phyloP scores from a whole-genome alignment of 805 yeast genomes.

The Vanderwaltozyma yarrowii region DNA sequence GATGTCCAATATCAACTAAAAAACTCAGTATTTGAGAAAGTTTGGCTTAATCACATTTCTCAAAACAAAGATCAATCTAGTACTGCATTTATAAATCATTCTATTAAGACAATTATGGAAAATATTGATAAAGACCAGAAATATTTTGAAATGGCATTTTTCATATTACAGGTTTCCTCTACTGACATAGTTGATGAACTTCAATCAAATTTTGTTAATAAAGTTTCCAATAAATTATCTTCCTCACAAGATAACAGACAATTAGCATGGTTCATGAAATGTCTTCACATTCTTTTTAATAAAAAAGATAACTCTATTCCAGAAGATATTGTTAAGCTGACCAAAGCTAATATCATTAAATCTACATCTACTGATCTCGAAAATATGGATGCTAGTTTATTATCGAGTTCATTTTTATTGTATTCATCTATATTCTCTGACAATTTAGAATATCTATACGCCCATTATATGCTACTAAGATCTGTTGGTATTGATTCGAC shows the following conservation, averaged over 20 bases:
- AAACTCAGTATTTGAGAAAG: slow-evolving; percentile 22
- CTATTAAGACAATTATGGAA: neutral
- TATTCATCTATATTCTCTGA: slow-evolving; percentile 10
- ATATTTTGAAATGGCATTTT: slow-evolving; percentile 9
- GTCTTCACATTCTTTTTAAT: slow-evolving; percentile 17
- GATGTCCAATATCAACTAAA: slow-evolving; percentile 5
- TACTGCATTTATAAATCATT: slow-evolving; percentile 7
- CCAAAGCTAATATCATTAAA: slow-evolving; percentile 2
- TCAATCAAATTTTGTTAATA: slow-evolving; percentile 2
- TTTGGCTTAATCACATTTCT: slow-evolving; percentile 34
- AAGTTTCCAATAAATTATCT: neutral
- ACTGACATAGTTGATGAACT: neutral
- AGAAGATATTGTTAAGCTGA: slow-evolving; percentile 4
- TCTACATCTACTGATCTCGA: neutral
- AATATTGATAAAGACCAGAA: slow-evolving; percentile 4
- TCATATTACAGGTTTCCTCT: slow-evolving; percentile 5
- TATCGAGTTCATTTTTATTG: slow-evolving; percentile 24
- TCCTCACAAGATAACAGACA: neutral
- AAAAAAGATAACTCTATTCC: slow-evolving; percentile 5
- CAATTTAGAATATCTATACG: slow-evolving; percentile 22
- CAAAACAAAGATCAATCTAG: slow-evolving; percentile 29
- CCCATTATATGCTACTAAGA: slow-evolving; percentile 30
- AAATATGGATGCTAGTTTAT: slow-evolving; percentile 7
- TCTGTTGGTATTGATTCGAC: slow-evolving; percentile 10
- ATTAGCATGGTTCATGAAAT: slow-evolving; percentile 27